A percentile compares a stretch with the other conserved stretches of the same genome.
phyloP scores from a whole-genome alignment of 768 basidiomycete genomes.

The Macrolepiota albuminosa region DNA sequence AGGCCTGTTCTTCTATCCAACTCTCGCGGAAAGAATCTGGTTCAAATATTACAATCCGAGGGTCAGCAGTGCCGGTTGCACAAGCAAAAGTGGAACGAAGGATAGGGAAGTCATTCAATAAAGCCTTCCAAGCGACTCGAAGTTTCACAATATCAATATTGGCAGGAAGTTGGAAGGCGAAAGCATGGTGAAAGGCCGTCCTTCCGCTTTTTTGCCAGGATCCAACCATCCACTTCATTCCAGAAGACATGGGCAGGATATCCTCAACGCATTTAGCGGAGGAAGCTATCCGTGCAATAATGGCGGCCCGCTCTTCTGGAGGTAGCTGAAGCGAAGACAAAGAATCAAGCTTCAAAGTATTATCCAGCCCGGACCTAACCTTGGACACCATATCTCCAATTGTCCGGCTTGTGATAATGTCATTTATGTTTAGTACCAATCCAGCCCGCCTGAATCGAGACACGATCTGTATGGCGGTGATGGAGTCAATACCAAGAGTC shows the following conservation, averaged over 20 bases:
- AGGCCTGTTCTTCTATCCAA: constrained; percentile 20
- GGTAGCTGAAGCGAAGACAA: constrained; percentile 4
- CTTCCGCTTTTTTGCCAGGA: constrained; percentile 40
- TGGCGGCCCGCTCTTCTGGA: constrained; percentile 15
- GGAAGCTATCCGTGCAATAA: constrained; percentile 16
- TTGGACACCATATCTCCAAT: constrained; percentile 26
- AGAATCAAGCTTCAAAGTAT: background rate
- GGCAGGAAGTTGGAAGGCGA: constrained; percentile 31
- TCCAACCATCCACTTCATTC: constrained; percentile 34
- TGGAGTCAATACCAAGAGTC: constrained; percentile 44
- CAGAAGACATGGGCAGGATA: constrained; percentile 22
- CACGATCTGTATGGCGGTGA: constrained; percentile 41
- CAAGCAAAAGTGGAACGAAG: constrained; percentile 40
- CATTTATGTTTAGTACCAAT: constrained; percentile 27
- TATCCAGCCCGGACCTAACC: background rate
- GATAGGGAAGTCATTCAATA: constrained; percentile 31
- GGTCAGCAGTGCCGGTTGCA: constrained; percentile 14
- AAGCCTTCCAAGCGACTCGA: constrained; percentile 30
- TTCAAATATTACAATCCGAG: constrained; percentile 24
- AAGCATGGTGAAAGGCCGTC: constrained; percentile 39
- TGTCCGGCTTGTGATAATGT: constrained; percentile 37
- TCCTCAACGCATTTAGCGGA: constrained; percentile 16
- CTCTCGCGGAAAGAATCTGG: constrained; percentile 7
- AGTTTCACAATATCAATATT: constrained; percentile 25
- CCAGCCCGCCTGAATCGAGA: constrained; percentile 34